Evolutionary conservation across 2,329 filamentous ascomycete species (phyloP), one percentile per base, ranked within the genome.

Genomic region (Penicillium sp.): DNA sequence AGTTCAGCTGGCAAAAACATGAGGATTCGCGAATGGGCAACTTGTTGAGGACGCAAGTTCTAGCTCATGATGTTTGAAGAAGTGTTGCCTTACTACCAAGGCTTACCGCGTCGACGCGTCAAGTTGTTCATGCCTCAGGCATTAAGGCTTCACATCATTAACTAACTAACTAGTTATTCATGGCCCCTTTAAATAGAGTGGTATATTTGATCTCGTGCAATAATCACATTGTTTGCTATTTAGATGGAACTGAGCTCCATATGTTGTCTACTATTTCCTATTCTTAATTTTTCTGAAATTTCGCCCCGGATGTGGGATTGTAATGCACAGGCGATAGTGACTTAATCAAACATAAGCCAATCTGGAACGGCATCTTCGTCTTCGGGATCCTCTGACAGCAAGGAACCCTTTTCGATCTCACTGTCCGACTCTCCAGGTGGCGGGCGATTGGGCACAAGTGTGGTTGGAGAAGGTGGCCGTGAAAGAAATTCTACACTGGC

Each of bases 281-380:
- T 34, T 34, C 34, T 16, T 37, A 4, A 11, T 19, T 19, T 18
- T 19, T 37, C 5, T 7, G 5, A 16, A 37, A 37, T 37, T 39
- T 39, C 16, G n/a, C 19, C 36, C 6, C 23, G 21, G 11, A 40
- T 23, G 26, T 13, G 43, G 5, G 18, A 33, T 46, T 21, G 28
- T 28, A n/a, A 26, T 24, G 5, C 18, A 31, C 19, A 48, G 7
- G 13, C 5, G 5, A 8, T 16, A 14, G 16, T 31, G 9, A 13
- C 4, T 52, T 59, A 70, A 61, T 72, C 69, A 48, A 64, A 76
- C 59, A 80, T 69, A 44, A 87, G 67, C 85, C 85, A 87, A 39
- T 87, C 84, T 3, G 85, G 85, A 58, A 87, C 84, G 2, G 83
- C 83, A 66, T 87, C 84, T 46, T 86, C 83, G 61, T 87, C 85